A percentile compares a stretch with the other conserved stretches of the same genome.
Evolutionary conservation across 306 rosid genomes (phyloP).

Genomic region (Rosa multiflora): DNA sequence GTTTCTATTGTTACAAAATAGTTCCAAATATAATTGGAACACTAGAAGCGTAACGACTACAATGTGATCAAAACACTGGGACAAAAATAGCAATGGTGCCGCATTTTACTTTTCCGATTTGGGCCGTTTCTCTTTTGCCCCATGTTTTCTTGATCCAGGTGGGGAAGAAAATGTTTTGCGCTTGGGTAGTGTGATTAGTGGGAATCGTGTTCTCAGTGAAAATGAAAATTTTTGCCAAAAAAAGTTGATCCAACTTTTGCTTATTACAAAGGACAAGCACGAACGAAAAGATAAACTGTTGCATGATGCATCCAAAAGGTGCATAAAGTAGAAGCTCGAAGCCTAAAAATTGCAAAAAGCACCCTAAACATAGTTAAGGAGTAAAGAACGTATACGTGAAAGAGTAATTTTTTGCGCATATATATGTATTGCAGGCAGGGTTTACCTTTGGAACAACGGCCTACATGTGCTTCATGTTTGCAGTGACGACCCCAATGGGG

Average conservation of each 20-base stretch:
- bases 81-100: neutral
- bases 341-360: neutral
- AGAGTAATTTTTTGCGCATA: neutral
- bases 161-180: neutral
- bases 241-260: neutral
- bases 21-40: neutral
- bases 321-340: neutral
- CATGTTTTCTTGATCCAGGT: no score
- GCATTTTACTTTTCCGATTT: no score
- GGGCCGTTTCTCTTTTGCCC: no score
- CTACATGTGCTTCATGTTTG: conserved; percentile 92
- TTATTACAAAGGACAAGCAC: neutral
- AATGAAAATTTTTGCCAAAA: neutral
- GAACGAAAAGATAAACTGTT: neutral
- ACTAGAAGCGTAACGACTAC: no score
- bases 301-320: neutral
- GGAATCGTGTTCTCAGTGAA: neutral
- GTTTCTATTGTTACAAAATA: neutral
- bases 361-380: neutral
- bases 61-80: no score
- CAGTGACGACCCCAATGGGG: conserved; percentile 96
- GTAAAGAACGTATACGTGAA: neutral
- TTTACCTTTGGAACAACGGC: conserved; percentile 67
- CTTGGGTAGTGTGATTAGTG: neutral
- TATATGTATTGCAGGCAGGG: conserved; percentile 60